Conservation (phyloP, 1,284 basidiomycete species). For the Moesziomyces sp. region DNA sequence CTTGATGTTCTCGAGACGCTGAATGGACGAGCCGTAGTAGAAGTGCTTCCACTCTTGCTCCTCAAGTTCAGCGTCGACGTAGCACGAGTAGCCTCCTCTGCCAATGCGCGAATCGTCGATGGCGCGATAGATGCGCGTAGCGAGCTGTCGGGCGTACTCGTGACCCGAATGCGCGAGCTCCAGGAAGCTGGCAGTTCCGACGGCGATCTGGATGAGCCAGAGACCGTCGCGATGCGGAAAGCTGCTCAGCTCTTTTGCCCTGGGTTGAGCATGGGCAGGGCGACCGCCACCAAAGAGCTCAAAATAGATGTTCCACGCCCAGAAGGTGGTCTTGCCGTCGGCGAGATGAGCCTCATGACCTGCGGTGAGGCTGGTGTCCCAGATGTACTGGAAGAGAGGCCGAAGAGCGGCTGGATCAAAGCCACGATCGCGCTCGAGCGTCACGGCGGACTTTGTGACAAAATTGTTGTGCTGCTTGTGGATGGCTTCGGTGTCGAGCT, state of each 20-base stretch:
- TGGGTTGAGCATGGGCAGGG: conserved; percentile 21
- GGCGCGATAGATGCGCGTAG: conserved; percentile 29
- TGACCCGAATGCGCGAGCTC: conserved; percentile 31
- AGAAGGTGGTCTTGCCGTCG: conserved; percentile 28
- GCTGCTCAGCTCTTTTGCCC: conserved; percentile 32
- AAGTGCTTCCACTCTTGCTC: conserved; percentile 45
- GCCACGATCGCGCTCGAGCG: conserved; percentile 28
- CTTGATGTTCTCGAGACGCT: conserved; percentile 48
- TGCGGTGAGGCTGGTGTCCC: conserved; percentile 30
- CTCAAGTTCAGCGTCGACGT: conserved; percentile 50
- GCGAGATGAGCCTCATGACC: conserved; percentile 23
- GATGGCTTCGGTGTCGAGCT: conserved; percentile 56
- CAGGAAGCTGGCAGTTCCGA: conserved; percentile 30
- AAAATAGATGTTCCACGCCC: conserved; percentile 62
- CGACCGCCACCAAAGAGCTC: conserved; percentile 58
- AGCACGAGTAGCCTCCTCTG: conserved; percentile 51
- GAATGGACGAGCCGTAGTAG: conserved; percentile 51
- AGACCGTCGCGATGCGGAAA: conserved; percentile 55
- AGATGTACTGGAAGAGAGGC: conserved; percentile 37
- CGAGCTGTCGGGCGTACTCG: conserved; percentile 29
- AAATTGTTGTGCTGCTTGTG: conserved; percentile 60
- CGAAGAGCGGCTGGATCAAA: conserved; percentile 18
- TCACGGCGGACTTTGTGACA: conserved; percentile 54
- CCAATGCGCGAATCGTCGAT: conserved; percentile 28
- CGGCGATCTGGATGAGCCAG: conserved; percentile 60